A percentile compares a stretch with the other conserved stretches of the same genome.
phyloP scores from a whole-genome alignment of 352 stramenopile genomes.

The Blastocystis sp. region DNA sequence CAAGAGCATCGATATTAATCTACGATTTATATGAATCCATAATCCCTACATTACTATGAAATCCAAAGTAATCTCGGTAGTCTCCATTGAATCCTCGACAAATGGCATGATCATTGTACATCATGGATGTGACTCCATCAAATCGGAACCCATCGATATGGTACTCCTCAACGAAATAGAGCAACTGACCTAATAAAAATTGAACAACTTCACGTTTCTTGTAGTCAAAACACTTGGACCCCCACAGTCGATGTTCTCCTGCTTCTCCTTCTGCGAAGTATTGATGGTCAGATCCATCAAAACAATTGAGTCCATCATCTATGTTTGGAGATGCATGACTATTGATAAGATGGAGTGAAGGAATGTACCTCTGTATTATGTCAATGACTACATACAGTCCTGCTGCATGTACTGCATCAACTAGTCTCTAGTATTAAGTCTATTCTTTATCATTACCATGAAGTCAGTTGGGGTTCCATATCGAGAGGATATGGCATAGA shows the following conservation, averaged over 20 bases:
- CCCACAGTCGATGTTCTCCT: constrained; percentile 69
- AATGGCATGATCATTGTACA: constrained; percentile 71
- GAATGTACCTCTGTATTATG: constrained; percentile 65
- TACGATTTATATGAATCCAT: neutral
- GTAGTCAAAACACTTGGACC: constrained; percentile 70
- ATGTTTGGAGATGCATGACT: constrained; percentile 68
- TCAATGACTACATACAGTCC: constrained; percentile 69
- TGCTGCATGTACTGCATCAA: constrained; percentile 66
- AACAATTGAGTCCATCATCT: constrained; percentile 70
- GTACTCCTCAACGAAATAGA: constrained; percentile 69
- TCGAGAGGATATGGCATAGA: constrained; percentile 67
- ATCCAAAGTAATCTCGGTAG: constrained; percentile 70
- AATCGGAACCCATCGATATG: constrained; percentile 70
- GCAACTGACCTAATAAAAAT: constrained; percentile 69
- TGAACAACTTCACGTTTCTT: constrained; percentile 63
- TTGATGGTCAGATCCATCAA: constrained; percentile 60
- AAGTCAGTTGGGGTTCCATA: constrained; percentile 69
- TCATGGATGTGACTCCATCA: constrained; percentile 70
- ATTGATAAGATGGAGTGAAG: neutral
- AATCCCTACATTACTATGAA: constrained; percentile 15
- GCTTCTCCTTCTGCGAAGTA: constrained; percentile 68
- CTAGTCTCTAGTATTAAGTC: constrained; percentile 39
- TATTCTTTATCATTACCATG: constrained; percentile 25
- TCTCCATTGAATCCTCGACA: constrained; percentile 66
- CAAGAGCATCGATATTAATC: constrained; percentile 68